phyloP scores from a whole-genome alignment of 2,329 filamentous ascomycete genomes.

The Arthrobotrys megalospora region DNA sequence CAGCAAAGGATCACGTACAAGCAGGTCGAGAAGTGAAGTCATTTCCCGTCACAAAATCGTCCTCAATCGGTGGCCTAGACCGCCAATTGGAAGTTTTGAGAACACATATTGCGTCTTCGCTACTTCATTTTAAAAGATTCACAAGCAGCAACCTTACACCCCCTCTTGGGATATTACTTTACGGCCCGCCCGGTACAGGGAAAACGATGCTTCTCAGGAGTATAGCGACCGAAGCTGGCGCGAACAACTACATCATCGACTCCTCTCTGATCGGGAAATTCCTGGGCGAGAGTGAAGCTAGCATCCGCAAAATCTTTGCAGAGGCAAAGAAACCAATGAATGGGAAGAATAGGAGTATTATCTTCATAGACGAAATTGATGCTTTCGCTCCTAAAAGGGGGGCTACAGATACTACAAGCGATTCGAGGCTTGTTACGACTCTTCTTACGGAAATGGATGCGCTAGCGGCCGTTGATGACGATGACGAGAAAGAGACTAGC shows the following conservation, averaged over 20 bases:
- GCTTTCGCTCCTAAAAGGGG: slow-evolving; percentile 63
- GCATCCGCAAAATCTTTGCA: slow-evolving; percentile 63
- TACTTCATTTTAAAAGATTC: slow-evolving; percentile 63
- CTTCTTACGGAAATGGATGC: slow-evolving; percentile 64
- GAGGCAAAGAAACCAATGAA: slow-evolving; percentile 61
- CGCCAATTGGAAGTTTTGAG: slow-evolving; percentile 62
- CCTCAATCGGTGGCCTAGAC: slow-evolving; percentile 63
- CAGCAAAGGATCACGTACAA: slow-evolving; percentile 13
- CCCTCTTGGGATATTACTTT: slow-evolving; percentile 64
- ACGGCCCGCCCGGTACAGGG: slow-evolving; percentile 65
- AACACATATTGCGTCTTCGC: slow-evolving; percentile 63
- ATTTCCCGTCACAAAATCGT: slow-evolving; percentile 61
- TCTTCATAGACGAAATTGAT: slow-evolving; percentile 65
- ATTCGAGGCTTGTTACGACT: slow-evolving; percentile 63
- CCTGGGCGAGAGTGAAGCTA: slow-evolving; percentile 64
- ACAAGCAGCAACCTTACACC: slow-evolving; percentile 63
- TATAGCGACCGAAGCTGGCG: slow-evolving; percentile 63
- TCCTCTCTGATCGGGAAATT: slow-evolving; percentile 64
- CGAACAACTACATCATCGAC: slow-evolving; percentile 63
- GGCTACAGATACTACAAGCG: slow-evolving; percentile 62
- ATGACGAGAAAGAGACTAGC: slow-evolving; percentile 38
- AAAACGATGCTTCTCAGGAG: slow-evolving; percentile 64
- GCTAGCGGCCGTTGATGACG: slow-evolving; percentile 59
- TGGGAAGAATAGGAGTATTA: slow-evolving; percentile 63
- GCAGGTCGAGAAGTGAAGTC: slow-evolving; percentile 38